Percentiles rank a stretch among this genome's conserved stretches.
phyloP scores from a whole-genome alignment of 2,329 filamentous ascomycete genomes.

The Aspergillus sp. region DNA sequence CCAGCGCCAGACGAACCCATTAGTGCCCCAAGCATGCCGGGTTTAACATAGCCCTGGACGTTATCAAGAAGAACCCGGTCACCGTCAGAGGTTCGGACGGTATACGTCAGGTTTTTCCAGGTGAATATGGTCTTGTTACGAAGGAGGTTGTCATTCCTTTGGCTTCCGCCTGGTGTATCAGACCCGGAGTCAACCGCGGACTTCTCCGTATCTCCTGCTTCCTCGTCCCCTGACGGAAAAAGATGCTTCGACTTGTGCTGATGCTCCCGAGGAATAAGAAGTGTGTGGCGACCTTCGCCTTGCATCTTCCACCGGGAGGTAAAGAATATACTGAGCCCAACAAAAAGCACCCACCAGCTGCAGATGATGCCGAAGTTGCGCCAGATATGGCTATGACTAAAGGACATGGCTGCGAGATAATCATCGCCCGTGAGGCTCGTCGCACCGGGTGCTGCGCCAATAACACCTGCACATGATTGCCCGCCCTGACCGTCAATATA shows the following conservation, averaged over 20 bases:
- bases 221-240: conserved; percentile 8
- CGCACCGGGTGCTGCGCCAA: conserved; percentile 52
- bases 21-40: conserved; percentile 71
- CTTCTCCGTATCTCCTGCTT: conserved; percentile 49
- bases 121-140: conserved; percentile 67
- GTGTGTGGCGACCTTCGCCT: conserved; percentile 51
- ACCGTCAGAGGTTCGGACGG: conserved; percentile 58
- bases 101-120: conserved; percentile 71
- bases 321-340: conserved; percentile 55
- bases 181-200: conserved; percentile 14
- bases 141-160: conserved; percentile 44
- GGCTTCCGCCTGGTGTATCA: conserved; percentile 3
- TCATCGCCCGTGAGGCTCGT: conserved; percentile 54
- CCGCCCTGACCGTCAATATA: conserved; percentile 16
- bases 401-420: conserved; percentile 56
- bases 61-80: conserved; percentile 60
- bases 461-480: conserved; percentile 53
- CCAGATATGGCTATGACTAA: conserved; percentile 50
- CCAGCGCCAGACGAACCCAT: conserved; percentile 78
- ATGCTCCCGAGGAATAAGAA: conserved; percentile 60
- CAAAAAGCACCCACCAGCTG: conserved; percentile 61
- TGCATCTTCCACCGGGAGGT: conserved; percentile 53
- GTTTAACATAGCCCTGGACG: conserved; percentile 73
- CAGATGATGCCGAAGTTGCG: conserved; percentile 61
- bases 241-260: conserved; percentile 35